Conservation (phyloP, 2,329 filamentous ascomycete genomes). For the Microdochium paspali region DNA sequence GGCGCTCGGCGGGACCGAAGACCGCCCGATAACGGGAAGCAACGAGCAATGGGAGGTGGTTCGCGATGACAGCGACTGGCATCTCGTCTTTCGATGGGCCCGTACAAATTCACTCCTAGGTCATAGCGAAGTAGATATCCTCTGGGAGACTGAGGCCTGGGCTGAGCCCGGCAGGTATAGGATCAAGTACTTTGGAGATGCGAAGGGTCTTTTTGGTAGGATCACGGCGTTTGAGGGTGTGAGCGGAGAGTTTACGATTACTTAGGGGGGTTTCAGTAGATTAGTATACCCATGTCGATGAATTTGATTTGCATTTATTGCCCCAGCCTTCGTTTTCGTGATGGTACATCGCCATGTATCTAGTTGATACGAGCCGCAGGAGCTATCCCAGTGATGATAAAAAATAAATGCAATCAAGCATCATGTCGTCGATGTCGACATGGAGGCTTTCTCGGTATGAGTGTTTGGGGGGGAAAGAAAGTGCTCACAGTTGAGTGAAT, state of each 20-base stretch:
- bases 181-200: conserved; percentile 73
- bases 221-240: conserved; percentile 62
- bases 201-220: conserved; percentile 46
- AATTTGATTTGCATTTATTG: neutral
- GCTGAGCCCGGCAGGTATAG: conserved; percentile 58
- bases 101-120: conserved; percentile 61
- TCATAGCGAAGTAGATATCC: conserved; percentile 64
- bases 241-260: conserved; percentile 39
- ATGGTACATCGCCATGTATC: too few species aligned
- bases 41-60: conserved; percentile 50
- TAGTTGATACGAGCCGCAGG: too few species aligned
- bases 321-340: too few species aligned
- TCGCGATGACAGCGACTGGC: conserved; percentile 75
- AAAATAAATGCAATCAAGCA: too few species aligned
- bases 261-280: too few species aligned
- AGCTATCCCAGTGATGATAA: too few species aligned
- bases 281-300: neutral
- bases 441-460: too few species aligned
- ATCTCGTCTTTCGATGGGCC: conserved; percentile 70
- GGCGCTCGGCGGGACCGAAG: neutral
- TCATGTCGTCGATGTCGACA: too few species aligned
- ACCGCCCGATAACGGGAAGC: neutral
- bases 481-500: too few species aligned
- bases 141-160: conserved; percentile 65
- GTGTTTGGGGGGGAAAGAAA: too few species aligned